Conservation (phyloP, 176 grass and related monocot species). For the Dendrocalamus sinicus region DNA sequence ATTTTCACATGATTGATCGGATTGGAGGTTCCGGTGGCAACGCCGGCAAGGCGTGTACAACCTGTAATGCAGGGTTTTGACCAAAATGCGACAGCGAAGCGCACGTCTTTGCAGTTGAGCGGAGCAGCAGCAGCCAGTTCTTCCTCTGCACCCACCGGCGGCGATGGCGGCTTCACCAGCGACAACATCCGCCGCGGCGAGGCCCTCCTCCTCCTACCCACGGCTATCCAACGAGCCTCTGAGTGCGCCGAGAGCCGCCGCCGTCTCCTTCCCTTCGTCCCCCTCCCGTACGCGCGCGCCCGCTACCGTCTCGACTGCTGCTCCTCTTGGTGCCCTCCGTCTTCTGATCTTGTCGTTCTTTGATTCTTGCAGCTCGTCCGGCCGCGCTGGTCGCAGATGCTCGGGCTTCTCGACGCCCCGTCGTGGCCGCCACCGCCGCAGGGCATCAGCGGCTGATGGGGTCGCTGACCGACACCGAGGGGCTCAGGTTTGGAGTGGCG, state of each 20-base stretch:
- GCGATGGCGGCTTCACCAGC: slow-evolving; percentile 50
- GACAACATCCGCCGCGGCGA: slow-evolving; percentile 33
- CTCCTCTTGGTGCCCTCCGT: neutral
- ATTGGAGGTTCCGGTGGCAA: too few relatives aligned
- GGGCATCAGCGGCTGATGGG: slow-evolving; percentile 76
- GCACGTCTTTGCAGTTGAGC: neutral
- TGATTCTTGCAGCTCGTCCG: neutral
- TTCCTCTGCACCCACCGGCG: slow-evolving; percentile 19
- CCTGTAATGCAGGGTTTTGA: neutral
- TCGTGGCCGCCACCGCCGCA: slow-evolving; percentile 35
- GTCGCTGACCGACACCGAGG: slow-evolving; percentile 69
- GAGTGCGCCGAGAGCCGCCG: slow-evolving; percentile 26
- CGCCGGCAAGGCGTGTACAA: too few relatives aligned
- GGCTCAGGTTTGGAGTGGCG: slow-evolving; percentile 79
- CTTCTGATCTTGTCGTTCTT: slow-evolving; percentile 11
- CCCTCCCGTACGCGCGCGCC: slow-evolving; percentile 33
- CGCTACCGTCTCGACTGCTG: neutral
- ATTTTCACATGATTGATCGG: too few relatives aligned
- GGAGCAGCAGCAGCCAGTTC: slow-evolving; percentile 26
- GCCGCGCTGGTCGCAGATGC: slow-evolving; percentile 10
- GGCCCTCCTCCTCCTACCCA: slow-evolving; percentile 37
- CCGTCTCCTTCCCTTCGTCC: slow-evolving; percentile 27
- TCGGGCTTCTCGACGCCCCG: slow-evolving; percentile 28
- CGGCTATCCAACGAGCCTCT: slow-evolving; percentile 17
- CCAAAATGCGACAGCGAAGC: slow-evolving; percentile 1